phyloP scores from a whole-genome alignment of 78 protist genomes.

The Polysphondylium violaceum region DNA sequence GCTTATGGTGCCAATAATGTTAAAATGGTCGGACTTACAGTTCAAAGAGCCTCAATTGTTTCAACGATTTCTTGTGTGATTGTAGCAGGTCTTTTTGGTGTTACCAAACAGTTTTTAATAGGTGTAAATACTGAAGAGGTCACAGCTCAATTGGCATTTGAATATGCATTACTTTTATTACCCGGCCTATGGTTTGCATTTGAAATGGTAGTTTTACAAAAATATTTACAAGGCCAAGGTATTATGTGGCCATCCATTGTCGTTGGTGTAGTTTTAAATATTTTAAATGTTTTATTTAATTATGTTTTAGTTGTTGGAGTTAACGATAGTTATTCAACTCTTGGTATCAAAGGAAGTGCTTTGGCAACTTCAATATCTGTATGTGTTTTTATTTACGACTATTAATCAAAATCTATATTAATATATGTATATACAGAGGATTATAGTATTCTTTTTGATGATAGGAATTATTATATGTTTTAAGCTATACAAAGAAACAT shows the following conservation, averaged over 20 bases:
- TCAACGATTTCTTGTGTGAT: not conserved
- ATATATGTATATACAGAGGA: conserved; percentile 15
- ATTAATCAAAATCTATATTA: not conserved
- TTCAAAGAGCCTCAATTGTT: conserved; percentile 56
- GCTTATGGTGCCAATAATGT: conserved; percentile 60
- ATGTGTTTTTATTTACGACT: not conserved
- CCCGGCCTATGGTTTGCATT: conserved; percentile 64
- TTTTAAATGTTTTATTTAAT: conserved; percentile 48
- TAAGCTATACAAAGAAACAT: conserved; percentile 49
- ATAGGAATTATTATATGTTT: conserved; percentile 11
- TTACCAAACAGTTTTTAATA: conserved; percentile 36
- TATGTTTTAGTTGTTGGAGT: conserved; percentile 18
- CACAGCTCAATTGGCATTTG: conserved; percentile 1
- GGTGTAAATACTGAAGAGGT: conserved; percentile 14
- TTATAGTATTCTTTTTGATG: conserved; percentile 34
- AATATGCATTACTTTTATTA: conserved; percentile 42
- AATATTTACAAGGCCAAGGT: conserved; percentile 75
- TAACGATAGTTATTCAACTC: conserved; percentile 7
- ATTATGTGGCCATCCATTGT: conserved; percentile 72
- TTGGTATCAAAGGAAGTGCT: conserved; percentile 40
- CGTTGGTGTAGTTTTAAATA: conserved; percentile 47
- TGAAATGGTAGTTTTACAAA: conserved; percentile 29
- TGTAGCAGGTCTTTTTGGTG: conserved; percentile 17
- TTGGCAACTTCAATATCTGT: conserved; percentile 55
- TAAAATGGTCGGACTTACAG: conserved; percentile 32